Evolutionary conservation across 306 rosid genomes (phyloP), one percentile per base, ranked within the genome.

Genomic region (Castanospermum australe): DNA sequence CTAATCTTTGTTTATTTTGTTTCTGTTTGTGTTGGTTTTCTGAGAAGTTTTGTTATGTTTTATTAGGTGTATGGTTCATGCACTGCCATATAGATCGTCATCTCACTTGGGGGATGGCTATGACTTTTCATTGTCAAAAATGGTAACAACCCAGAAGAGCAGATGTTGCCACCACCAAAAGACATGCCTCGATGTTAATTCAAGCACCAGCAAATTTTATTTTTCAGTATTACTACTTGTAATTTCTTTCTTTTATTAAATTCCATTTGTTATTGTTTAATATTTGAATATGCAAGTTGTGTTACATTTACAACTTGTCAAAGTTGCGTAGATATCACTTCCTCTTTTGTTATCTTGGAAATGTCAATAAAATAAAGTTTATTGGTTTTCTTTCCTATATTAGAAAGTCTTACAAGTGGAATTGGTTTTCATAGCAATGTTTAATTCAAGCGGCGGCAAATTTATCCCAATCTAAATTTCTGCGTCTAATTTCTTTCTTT

Each of bases 61-160:
- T 3, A 1, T 10, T 18, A 89, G 87, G 91, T 24, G 91, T 87
- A 0, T 88, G 94, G 92, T 88, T 82, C 75, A 48, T 87, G 87
- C 92, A 89, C 10, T 86, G 88, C 51, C 92, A 86, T 64, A 65
- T 89, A 36, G 88, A 89, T 57, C 84, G 88, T 8, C 93, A 89
- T 25, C 48, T 64, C 5, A 71, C 79, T 2, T 87, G 93, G 93
- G 90, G 91, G 6, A 89, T 89, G 93, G 75, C 87, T 4, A 83
- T 75, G 36, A 83, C 85, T 50, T 84, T n/a, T 90, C 71, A 88
- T 88, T 14, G 90, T 86, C 1, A 88, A 82, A 45, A 79, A 90
- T 12, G 92, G 92, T 20, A 52, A 82, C 2, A 4, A 11, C 44
- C 70, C 72, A 13, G n/a, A 72, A 0, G 45, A 79, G 12, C 55